Evolutionary conservation across 768 basidiomycete species (phyloP).

Genomic region (Rickenella mellea): DNA sequence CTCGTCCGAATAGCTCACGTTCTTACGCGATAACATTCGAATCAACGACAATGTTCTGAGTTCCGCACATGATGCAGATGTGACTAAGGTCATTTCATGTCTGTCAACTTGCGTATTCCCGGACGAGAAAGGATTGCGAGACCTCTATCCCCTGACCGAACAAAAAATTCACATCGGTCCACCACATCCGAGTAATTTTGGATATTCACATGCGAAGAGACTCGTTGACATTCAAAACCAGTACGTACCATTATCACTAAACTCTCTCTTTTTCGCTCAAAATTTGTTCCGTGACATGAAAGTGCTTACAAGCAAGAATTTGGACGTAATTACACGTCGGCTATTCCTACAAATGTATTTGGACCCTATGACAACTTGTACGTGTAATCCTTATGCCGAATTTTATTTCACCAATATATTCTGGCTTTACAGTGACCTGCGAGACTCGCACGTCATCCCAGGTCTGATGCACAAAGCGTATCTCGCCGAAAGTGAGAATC

Average conservation of each 20-base stretch:
- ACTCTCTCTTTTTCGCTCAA: neutral
- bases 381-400: constrained; percentile 12
- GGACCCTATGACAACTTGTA: constrained; percentile 92
- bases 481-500: constrained; percentile 75
- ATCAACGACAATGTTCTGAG: constrained; percentile 95
- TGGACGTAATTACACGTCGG: constrained; percentile 89
- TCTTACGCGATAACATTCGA: constrained; percentile 87
- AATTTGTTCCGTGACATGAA: constrained; percentile 1
- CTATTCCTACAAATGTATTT: constrained; percentile 97
- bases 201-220: constrained; percentile 92
- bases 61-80: constrained; percentile 52
- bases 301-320: constrained; percentile 96
- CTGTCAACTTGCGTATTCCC: constrained; percentile 97
- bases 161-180: constrained; percentile 86
- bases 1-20: constrained; percentile 62
- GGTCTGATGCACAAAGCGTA: constrained; percentile 90
- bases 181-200: constrained; percentile 92
- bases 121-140: constrained; percentile 82
- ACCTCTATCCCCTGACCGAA: constrained; percentile 93
- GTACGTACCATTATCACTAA: constrained; percentile 31
- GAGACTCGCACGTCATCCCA: constrained; percentile 90
- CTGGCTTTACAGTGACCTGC: constrained; percentile 67
- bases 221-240: constrained; percentile 95
- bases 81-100: constrained; percentile 82
- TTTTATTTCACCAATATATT: no score